Evolutionary conservation across 1,284 basidiomycete species (phyloP).

Genomic region (Pseudozyma hubeiensis): DNA sequence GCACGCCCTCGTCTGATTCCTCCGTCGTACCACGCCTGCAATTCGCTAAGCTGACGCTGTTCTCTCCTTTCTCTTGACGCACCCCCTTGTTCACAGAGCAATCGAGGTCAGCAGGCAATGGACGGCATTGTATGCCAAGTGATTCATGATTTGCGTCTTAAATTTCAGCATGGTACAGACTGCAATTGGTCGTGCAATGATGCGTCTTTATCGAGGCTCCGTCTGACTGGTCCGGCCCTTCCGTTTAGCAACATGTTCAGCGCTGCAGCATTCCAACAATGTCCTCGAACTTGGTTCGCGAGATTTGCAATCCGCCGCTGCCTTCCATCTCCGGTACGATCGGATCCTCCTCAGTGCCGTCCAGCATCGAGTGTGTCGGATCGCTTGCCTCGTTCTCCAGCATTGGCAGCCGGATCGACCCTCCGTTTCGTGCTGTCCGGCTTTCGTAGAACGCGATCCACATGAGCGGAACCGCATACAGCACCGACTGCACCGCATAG

Average conservation of each 20-base stretch:
- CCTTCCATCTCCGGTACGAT: slow-evolving; percentile 52
- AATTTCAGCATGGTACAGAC: background rate
- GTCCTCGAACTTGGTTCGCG: slow-evolving; percentile 44
- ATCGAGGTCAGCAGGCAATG: slow-evolving; percentile 65
- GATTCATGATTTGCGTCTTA: background rate
- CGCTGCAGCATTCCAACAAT: slow-evolving; percentile 32
- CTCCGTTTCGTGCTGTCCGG: slow-evolving; percentile 25
- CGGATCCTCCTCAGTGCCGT: slow-evolving; percentile 44
- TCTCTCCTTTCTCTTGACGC: background rate
- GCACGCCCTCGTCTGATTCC: background rate
- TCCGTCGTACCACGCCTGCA: background rate
- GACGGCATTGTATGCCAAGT: slow-evolving; percentile 62
- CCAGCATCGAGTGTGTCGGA: slow-evolving; percentile 9
- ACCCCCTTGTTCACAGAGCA: slow-evolving; percentile 39
- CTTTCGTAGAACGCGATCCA: slow-evolving; percentile 60
- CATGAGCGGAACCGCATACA: slow-evolving; percentile 54
- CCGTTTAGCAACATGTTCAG: background rate
- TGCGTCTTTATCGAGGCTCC: background rate
- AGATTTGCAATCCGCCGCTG: slow-evolving; percentile 40
- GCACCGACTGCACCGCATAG: slow-evolving; percentile 44
- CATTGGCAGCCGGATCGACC: slow-evolving; percentile 39
- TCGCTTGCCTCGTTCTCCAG: slow-evolving; percentile 26
- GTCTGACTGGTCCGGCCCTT: no score
- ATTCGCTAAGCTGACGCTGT: slow-evolving; percentile 2
- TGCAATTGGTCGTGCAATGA: slow-evolving; percentile 5